Evolutionary conservation across 805 yeast species (phyloP), one percentile per base, ranked within the genome.

Genomic region (Scheffersomyces spartinae): DNA sequence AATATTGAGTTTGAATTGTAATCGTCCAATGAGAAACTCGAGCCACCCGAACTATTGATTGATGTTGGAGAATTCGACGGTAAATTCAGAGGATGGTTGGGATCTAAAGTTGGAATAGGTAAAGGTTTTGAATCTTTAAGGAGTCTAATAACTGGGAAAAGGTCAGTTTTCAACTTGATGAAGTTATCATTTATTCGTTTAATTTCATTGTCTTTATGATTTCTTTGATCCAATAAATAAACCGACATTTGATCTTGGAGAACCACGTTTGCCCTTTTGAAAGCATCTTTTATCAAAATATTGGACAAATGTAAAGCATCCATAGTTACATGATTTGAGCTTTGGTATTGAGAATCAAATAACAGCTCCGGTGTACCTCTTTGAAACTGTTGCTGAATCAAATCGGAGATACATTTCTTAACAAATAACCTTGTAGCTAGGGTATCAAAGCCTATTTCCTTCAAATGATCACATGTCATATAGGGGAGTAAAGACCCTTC

Each of bases 401-500:
- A 52, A 20, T 62, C 68, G 38, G 71, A 66, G 20, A 84, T 66
- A 15, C 71, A 65, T 26, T 65, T 60, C 44, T 82, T 72, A 21
- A 85, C 52, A 20, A 49, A 45, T 3, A 86, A 56, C 15, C 95
- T 61, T 11, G 68, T 64, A 16, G 66, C 64, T 17, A 79, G 44
- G 17, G 60, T 54, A 5, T 33, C 29, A 1, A 80, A 63, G 2
- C 86, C 93, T 42, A 88, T 53, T 27, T 85, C 95, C 32, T 62
- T 58, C 22, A 86, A 66, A 43, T 84, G 91, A 6, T 67, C 71
- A 8, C 80, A 69, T 17, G 72, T 71, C 25, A 86, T 55, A 33
- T 71, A 74, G 2, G 82, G 73, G 26, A 88, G 53, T 4, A 80
- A 62, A 16, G 78, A 69, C 2, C 95, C 95, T 3, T 77, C 72